Evolutionary conservation across 192 early-diverging fungal genomes (phyloP).

Genomic region (Coemansia sp.): DNA sequence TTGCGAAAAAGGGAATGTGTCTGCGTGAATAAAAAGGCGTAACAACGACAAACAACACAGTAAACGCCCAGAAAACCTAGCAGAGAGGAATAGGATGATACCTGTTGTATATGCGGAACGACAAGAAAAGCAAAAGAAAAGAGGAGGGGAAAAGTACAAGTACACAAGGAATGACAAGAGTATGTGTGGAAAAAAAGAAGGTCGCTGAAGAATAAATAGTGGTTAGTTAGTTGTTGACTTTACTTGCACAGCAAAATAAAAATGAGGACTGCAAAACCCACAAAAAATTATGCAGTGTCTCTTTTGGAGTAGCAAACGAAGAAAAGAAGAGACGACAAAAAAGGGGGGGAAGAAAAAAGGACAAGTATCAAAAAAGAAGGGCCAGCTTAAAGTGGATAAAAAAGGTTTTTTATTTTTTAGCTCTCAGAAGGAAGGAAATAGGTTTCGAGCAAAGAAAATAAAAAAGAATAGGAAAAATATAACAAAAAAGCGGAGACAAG

Average conservation of each 20-base stretch:
- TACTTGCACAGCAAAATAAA: conserved; percentile 12
- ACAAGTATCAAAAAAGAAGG: neutral
- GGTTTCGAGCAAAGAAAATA: neutral
- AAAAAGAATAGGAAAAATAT: conserved; percentile 1
- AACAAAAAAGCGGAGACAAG: conserved; percentile 1
- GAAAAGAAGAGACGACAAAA: neutral
- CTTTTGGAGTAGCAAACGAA: conserved; percentile 1
- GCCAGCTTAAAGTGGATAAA: neutral
- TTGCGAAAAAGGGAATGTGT: neutral
- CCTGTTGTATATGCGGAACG: neutral
- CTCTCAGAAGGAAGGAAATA: conserved; percentile 1
- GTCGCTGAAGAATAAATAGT: neutral
- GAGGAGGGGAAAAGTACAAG: conserved; percentile 2
- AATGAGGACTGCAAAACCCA: neutral
- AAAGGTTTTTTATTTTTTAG: conserved; percentile 1
- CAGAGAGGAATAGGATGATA: neutral
- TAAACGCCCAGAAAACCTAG: neutral
- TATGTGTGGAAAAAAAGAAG: neutral
- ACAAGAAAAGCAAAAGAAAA: neutral
- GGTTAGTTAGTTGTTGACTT: neutral
- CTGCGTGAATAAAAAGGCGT: neutral
- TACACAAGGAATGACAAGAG: conserved; percentile 1
- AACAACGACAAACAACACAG: neutral
- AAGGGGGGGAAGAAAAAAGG: neutral
- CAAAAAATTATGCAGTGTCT: neutral